Conservation (phyloP, 176 grass and related monocot species). For the Puccinellia tenuiflora region DNA sequence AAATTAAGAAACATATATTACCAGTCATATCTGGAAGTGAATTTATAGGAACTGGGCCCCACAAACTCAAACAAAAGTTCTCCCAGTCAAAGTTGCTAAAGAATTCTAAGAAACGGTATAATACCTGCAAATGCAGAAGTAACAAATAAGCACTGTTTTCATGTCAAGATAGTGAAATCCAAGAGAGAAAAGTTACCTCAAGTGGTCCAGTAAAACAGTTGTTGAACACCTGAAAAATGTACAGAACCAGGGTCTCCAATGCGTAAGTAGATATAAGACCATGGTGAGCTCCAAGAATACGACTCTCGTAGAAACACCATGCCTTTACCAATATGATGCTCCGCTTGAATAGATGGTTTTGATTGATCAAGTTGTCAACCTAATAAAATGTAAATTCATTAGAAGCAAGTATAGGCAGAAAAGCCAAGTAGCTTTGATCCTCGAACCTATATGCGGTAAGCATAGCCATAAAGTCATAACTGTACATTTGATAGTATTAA, state of each 20-base stretch:
- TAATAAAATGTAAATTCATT: constrained; percentile 41
- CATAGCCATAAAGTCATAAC: background rate
- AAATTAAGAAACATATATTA: constrained; percentile 31
- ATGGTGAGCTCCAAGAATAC: constrained; percentile 97
- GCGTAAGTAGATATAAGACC: constrained; percentile 99
- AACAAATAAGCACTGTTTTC: constrained; percentile 26
- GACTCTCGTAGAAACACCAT: constrained; percentile 97
- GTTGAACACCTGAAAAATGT: constrained; percentile 94
- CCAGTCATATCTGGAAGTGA: constrained; percentile 86
- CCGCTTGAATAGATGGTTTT: constrained; percentile 87
- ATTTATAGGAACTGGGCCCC: constrained; percentile 83
- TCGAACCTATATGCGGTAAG: constrained; percentile 1
- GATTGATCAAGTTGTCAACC: constrained; percentile 64
- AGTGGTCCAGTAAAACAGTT: constrained; percentile 86
- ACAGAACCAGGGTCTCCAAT: constrained; percentile 93
- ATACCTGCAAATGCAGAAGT: constrained; percentile 49
- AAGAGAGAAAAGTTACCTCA: constrained; percentile 57
- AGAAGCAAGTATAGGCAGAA: constrained; percentile 23
- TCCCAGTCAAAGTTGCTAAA: constrained; percentile 98
- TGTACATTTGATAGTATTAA: background rate
- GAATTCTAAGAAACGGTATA: constrained; percentile 93
- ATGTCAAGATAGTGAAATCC: background rate
- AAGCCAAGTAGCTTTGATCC: constrained; percentile 25
- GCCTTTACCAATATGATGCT: constrained; percentile 98
- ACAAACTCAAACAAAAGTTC: constrained; percentile 80